Evolutionary conservation across 768 basidiomycete species (phyloP), one percentile per base, ranked within the genome.

Genomic region (Boletus rubescentipes): DNA sequence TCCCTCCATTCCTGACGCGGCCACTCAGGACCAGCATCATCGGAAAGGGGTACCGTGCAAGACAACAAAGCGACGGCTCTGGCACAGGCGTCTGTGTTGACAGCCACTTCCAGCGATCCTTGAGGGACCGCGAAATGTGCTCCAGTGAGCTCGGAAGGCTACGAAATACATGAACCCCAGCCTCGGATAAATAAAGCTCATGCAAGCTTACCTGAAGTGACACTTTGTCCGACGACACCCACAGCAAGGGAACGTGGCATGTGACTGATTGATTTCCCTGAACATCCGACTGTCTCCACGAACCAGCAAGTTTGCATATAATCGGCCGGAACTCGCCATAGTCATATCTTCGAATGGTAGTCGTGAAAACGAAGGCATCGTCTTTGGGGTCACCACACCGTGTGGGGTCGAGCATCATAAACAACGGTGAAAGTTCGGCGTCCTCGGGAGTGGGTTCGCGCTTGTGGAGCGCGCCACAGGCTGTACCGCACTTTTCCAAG

Each of bases 301-400:
- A 79, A 1, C 87, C 67, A 57, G 86, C 83, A 10, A 98, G 75
- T 54, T 80, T 81, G 64, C 86, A 87, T 41, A 94, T 72, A 51
- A 93, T 78, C 0, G 91, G 87, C 9, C 95, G 79, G 49, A 82
- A 81, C 64, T 91, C 90, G 47, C 88, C 87, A 63, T 84, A 94
- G 62, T 93, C 91, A 40, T 88, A 81, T 46, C 93, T 79, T 45
- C 88, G 77, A 44, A 79, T 91, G 62, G 80, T 86, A 40, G 81
- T 87, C 0, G 93, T 89, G 66, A 98, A 93, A 15, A 91, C 87
- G 66, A 92, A 97, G 5, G 78, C 76, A 63, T 98, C 95, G 31
- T 91, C 82, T 3, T 79, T 77, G 32, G 86, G 78, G 50, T 85
- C 83, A 4, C 91, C 92, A 48, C 77, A 82, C 1, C 93, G 83